Conservation (phyloP, 176 grass and related monocot species). For the Neostapfia colusana region DNA sequence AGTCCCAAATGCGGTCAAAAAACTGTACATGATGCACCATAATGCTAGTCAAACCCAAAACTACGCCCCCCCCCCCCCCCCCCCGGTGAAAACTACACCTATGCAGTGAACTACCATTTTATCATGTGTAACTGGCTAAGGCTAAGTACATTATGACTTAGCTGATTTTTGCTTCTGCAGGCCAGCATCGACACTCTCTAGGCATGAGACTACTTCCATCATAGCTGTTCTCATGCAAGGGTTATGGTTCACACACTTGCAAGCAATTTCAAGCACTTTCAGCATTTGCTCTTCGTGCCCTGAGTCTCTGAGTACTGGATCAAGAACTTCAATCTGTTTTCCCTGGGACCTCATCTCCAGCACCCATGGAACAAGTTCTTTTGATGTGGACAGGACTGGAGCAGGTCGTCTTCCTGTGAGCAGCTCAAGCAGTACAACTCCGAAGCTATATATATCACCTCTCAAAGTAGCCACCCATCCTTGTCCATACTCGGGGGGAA, state of each 20-base stretch:
- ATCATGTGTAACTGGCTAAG: not conserved
- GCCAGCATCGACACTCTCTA: conserved; percentile 8
- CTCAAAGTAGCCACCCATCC: conserved; percentile 62
- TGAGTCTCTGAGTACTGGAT: conserved; percentile 31
- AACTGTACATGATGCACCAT: not conserved
- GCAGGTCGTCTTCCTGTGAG: conserved; percentile 58
- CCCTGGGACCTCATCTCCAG: conserved; percentile 24
- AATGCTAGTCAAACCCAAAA: not conserved
- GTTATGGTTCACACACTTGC: conserved; percentile 45
- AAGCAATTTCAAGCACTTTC: conserved; percentile 50
- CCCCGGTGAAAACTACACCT: not conserved
- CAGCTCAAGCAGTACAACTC: conserved; percentile 73
- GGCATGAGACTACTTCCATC: conserved; percentile 42
- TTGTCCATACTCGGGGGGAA: conserved; percentile 76
- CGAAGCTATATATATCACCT: conserved; percentile 84
- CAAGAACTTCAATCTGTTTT: conserved; percentile 41
- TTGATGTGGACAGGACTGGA: conserved; percentile 7
- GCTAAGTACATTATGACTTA: conserved; percentile 4
- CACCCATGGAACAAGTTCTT: conserved; percentile 62
- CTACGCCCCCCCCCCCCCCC: too few species aligned
- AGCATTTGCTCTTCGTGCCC: conserved; percentile 59
- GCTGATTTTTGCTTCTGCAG: not conserved
- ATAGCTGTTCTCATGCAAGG: conserved; percentile 50
- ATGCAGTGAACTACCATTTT: not conserved
- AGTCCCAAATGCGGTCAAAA: not conserved